phyloP scores from a whole-genome alignment of 257 asterid species.

The Nicotiana noctiflora region DNA sequence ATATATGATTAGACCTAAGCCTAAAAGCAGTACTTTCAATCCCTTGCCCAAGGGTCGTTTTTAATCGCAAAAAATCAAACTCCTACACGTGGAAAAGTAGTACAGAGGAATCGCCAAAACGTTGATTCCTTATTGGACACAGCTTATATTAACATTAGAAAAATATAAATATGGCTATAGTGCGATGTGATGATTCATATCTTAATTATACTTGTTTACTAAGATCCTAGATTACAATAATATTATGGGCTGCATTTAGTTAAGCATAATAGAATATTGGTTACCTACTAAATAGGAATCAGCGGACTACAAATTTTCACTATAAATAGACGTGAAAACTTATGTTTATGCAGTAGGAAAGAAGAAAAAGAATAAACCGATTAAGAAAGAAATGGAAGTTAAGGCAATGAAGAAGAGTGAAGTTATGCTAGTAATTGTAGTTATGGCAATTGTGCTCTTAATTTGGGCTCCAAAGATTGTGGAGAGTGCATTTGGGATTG shows the following conservation, averaged over 20 bases:
- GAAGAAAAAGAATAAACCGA: neutral
- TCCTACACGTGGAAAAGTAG: neutral
- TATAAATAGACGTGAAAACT: neutral
- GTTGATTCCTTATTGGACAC: neutral
- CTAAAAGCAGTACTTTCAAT: neutral
- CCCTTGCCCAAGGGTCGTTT: neutral
- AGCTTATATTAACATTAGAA: neutral
- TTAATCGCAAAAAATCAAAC: neutral
- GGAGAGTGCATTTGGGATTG: constrained; percentile 47
- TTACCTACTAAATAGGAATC: neutral
- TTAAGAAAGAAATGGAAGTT: neutral
- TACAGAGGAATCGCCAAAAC: neutral
- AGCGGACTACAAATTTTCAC: neutral
- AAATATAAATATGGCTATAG: neutral
- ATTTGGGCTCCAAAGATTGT: constrained; percentile 24
- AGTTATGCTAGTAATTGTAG: constrained; percentile 6
- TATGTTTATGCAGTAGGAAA: neutral
- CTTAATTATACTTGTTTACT: neutral
- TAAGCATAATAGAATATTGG: neutral
- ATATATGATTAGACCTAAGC: neutral
- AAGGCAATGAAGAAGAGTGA: constrained; percentile 1
- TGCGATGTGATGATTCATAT: neutral
- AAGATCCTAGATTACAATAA: neutral
- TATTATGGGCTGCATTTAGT: neutral
- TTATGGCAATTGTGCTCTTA: constrained; percentile 6